Base-by-base conservation (phyloP, 345 rosid species). In the Citrus mangshanensis region DNA sequence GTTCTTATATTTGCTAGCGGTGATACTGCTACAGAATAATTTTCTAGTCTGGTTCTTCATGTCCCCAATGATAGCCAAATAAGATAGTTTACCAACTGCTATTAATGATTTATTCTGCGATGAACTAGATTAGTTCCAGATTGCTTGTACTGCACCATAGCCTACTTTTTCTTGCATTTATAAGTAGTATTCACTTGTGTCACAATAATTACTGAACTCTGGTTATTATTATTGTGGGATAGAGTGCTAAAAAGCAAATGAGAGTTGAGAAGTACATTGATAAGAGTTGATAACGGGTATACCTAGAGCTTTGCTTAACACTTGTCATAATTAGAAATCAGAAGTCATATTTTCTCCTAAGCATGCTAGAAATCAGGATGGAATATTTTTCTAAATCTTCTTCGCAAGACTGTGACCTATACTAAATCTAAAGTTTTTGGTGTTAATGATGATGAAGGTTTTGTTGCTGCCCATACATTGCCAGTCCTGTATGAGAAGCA, bases 401-500 rank as follows among this genome's bases (percentile, higher is more conserved):
- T 72, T 21, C 9, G 0, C 56, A 37, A 8, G 18, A 34, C 51
- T n/a, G 58, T 54, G 51, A 58, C 24, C 18, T 58, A 18, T 42
- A 25, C 69, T 70, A 28, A 64, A 40, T 13, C 18, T 27, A 13
- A 51, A 55, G 7, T 16, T 37, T 54, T 24, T 76, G 22, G 61
- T 78, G 25, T 72, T n/a, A 35, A 68, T 73, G 56, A 28, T 21
- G 80, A 49, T 46, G 51, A 77, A 97, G 99, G 98, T 77, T 93
- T 97, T 73, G 92, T 94, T 64, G 98, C 89, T 9, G 98, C 97
- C 24, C 98, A 97, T 75, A 92, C 98, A 65, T 49, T 97, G 86
- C 99, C 99, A 5, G 94, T 92, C 63, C 85, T 97, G 27, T 94
- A 97, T 3, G 98, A 97, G 88, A 90, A 81, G 81, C 84, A 97